Conservation (phyloP, 1,139 yeast genomes). For the Saccharomyces pastorianus region DNA sequence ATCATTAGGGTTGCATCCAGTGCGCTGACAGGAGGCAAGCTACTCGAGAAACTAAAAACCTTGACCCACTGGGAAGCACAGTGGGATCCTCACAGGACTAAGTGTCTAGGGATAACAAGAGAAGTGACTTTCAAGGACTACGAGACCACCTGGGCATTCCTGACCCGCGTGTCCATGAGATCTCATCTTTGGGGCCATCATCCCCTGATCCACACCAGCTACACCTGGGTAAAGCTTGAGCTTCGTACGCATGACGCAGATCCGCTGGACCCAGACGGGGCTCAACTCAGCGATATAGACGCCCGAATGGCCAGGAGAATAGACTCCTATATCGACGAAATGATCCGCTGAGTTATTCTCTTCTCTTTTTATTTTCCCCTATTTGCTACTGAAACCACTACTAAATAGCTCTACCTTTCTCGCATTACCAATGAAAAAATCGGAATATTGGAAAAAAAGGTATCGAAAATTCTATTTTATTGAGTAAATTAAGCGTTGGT, state of each 20-base stretch:
- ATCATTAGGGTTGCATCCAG: slow-evolving; percentile 24
- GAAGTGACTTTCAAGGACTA: slow-evolving; percentile 42
- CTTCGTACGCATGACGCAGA: slow-evolving; percentile 58
- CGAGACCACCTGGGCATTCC: slow-evolving; percentile 58
- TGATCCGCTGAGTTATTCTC: not conserved
- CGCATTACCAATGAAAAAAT: not conserved
- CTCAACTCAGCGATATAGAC: slow-evolving; percentile 47
- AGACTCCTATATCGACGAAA: slow-evolving; percentile 20
- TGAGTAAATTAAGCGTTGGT: not conserved
- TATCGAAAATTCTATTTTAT: not conserved
- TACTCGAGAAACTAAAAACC: slow-evolving; percentile 6
- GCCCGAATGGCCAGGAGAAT: slow-evolving; percentile 50
- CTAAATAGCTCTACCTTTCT: not conserved
- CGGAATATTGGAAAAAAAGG: not conserved
- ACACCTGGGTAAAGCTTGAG: slow-evolving; percentile 49
- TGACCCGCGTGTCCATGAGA: slow-evolving; percentile 52
- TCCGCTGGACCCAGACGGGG: slow-evolving; percentile 24
- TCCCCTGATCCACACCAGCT: slow-evolving; percentile 58
- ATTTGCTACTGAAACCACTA: not conserved
- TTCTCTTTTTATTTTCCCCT: not conserved
- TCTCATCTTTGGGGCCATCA: slow-evolving; percentile 64
- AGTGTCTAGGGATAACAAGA: slow-evolving; percentile 19
- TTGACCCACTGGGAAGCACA: not conserved
- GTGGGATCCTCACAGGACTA: not conserved
- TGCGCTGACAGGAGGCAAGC: slow-evolving; percentile 8